Base-by-base conservation (phyloP, 352 stramenopile genomes). In the Pythium chondricola region DNA sequence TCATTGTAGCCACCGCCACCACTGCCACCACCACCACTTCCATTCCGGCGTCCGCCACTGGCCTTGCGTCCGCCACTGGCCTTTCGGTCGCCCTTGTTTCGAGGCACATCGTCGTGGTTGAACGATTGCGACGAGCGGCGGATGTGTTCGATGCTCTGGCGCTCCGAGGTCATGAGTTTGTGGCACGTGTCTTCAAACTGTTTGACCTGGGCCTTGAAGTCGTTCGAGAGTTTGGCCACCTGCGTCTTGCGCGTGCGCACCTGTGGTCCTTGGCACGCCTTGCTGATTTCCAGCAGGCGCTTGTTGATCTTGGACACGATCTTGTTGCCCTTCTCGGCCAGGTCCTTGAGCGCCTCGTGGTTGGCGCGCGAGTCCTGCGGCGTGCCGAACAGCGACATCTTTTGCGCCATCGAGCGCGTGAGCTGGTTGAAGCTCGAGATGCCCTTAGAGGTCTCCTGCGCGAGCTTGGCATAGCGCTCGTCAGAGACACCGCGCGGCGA, bases 391-490 rank as follows among this genome's bases (percentile, higher is more conserved):
- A 93, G 67, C 54, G 79, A 89, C 73, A 90, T 87, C 52, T 93
- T 93, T 39, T 90, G 75, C 48, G 82, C 79, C 51, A 93, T 91
- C 48, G 68, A 80, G 32, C 80, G 79, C 51, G 82, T 90, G 54
- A 90, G 65, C 61, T 88, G 78, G 61, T 89, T 90, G 57, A 93
- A 90, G 58, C 64, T 84, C 50, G 77, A 84, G 64, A 93, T 93
- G 65, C 74, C 82, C 53, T 91, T 91, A 48, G 74, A 88, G 17
- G 77, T 91, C 66, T 88, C 80, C 40, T 72, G 61, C 50, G 86
- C 73, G 54, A 91, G 77, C 64, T 88, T 88, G 46, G 52, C 47
- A 61, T 81, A 88, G 47, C 68, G 70, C 24, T 91, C 80, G 46
- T 87, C 73, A 16, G 74, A 66, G 48, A 81, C 46, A 36, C 52